phyloP scores from a whole-genome alignment of 306 rosid genomes.

The Cucumis hystrix region DNA sequence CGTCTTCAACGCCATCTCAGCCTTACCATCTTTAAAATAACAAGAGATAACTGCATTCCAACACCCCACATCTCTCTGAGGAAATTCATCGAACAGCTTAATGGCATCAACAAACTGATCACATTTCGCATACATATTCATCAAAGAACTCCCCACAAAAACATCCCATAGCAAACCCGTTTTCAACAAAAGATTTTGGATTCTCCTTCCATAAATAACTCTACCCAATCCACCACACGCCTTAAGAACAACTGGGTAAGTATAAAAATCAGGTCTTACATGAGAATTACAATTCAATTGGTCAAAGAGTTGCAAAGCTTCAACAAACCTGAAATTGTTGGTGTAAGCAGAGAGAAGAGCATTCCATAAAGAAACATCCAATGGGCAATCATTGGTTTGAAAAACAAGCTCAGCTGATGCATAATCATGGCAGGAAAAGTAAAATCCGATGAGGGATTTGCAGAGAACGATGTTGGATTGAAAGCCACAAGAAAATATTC shows the following conservation, averaged over 20 bases:
- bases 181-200: slow-evolving; percentile 48
- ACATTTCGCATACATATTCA: slow-evolving; percentile 61
- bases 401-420: slow-evolving; percentile 40
- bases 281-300: slow-evolving; percentile 22
- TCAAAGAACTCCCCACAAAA: slow-evolving; percentile 51
- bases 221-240: slow-evolving; percentile 49
- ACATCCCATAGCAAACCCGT: slow-evolving; percentile 37
- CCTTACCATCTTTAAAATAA: slow-evolving; percentile 44
- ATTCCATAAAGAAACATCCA: slow-evolving; percentile 57
- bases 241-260: slow-evolving; percentile 65
- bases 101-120: slow-evolving; percentile 29
- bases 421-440: slow-evolving; percentile 35
- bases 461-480: slow-evolving; percentile 26
- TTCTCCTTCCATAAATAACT: slow-evolving; percentile 27
- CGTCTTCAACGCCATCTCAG: slow-evolving; percentile 34
- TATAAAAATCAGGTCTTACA: slow-evolving; percentile 42
- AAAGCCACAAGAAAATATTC: slow-evolving; percentile 44
- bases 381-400: slow-evolving; percentile 26
- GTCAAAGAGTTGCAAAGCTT: slow-evolving; percentile 44
- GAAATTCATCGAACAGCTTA: slow-evolving; percentile 53
- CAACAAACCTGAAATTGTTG: slow-evolving; percentile 43
- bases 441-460: slow-evolving; percentile 42
- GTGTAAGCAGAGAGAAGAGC: slow-evolving; percentile 53
- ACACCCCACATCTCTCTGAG: slow-evolving; percentile 62
- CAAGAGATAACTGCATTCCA: slow-evolving; percentile 78